Conservation (phyloP, 768 basidiomycete species). For the Fibroporia radiculosa region DNA sequence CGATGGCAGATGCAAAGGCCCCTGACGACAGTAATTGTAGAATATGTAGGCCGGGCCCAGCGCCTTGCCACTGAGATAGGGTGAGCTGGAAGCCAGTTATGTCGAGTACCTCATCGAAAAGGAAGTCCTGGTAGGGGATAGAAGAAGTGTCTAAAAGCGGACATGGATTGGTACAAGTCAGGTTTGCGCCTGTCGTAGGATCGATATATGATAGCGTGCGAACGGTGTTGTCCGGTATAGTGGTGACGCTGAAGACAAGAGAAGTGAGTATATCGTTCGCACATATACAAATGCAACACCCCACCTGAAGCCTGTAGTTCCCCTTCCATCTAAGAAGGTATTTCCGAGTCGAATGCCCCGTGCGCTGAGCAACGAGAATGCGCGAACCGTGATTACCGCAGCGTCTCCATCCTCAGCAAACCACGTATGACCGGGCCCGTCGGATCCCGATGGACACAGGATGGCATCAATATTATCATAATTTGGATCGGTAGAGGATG, state of each 20-base stretch:
- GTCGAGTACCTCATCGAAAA: conserved; percentile 53
- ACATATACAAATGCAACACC: conserved; percentile 20
- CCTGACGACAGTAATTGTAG: conserved; percentile 91
- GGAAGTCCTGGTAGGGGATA: conserved; percentile 88
- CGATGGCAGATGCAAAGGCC: conserved; percentile 75
- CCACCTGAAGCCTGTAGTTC: conserved; percentile 86
- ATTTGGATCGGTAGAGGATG: conserved; percentile 50
- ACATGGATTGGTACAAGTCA: conserved; percentile 72
- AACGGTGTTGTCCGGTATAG: conserved; percentile 84
- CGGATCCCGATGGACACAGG: conserved; percentile 80
- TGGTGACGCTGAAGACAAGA: conserved; percentile 51
- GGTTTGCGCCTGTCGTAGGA: conserved; percentile 62
- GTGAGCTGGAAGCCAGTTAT: conserved; percentile 89
- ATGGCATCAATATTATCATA: conserved; percentile 62
- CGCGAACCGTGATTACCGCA: conserved; percentile 69
- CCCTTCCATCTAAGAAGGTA: conserved; percentile 72
- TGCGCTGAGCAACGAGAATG: conserved; percentile 66
- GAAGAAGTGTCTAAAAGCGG: conserved; percentile 72
- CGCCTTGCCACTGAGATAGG: conserved; percentile 67
- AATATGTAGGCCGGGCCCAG: conserved; percentile 76
- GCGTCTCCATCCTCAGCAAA: conserved; percentile 63
- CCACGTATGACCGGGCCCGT: conserved; percentile 80
- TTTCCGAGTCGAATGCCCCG: conserved; percentile 87
- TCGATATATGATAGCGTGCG: conserved; percentile 74
- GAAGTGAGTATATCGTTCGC: too few relatives aligned